phyloP scores from a whole-genome alignment of 1,139 yeast genomes.

The Kurtzmaniella quercitrusa region DNA sequence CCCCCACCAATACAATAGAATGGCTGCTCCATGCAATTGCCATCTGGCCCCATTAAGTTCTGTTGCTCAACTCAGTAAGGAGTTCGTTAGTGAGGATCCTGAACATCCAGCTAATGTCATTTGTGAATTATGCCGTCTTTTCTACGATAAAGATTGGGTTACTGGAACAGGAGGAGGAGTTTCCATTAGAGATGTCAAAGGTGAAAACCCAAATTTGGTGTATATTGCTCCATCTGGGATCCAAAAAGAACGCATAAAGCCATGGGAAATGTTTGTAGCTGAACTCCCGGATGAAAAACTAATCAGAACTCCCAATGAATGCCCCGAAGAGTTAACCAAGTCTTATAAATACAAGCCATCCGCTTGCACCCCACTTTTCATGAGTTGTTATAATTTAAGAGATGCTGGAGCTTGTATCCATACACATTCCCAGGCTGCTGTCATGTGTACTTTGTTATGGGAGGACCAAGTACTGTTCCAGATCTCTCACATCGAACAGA shows the following conservation, averaged over 20 bases:
- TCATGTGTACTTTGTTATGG: conserved; percentile 69
- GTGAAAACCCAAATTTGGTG: conserved; percentile 43
- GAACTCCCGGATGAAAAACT: conserved; percentile 52
- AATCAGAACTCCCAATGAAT: conserved; percentile 54
- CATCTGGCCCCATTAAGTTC: background rate
- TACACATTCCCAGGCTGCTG: conserved; percentile 89
- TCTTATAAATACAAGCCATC: conserved; percentile 67
- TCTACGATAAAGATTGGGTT: conserved; percentile 85
- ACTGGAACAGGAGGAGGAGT: conserved; percentile 97
- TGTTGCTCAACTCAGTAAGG: background rate
- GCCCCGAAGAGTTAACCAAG: conserved; percentile 35
- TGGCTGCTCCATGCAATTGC: conserved; percentile 19
- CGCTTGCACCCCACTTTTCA: conserved; percentile 87
- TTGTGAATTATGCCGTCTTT: conserved; percentile 73
- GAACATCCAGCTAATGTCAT: conserved; percentile 81
- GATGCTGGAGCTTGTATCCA: conserved; percentile 92
- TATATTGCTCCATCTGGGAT: conserved; percentile 94
- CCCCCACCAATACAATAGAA: too few relatives aligned
- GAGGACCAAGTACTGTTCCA: conserved; percentile 58
- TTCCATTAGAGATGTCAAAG: conserved; percentile 61
- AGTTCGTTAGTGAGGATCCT: conserved; percentile 33
- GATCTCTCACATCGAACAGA: conserved; percentile 83
- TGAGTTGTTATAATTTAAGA: conserved; percentile 68
- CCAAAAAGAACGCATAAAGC: conserved; percentile 83
- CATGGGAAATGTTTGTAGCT: conserved; percentile 79